Base-by-base conservation (phyloP, 164 flowering plant species). In the Buxus sempervirens region DNA sequence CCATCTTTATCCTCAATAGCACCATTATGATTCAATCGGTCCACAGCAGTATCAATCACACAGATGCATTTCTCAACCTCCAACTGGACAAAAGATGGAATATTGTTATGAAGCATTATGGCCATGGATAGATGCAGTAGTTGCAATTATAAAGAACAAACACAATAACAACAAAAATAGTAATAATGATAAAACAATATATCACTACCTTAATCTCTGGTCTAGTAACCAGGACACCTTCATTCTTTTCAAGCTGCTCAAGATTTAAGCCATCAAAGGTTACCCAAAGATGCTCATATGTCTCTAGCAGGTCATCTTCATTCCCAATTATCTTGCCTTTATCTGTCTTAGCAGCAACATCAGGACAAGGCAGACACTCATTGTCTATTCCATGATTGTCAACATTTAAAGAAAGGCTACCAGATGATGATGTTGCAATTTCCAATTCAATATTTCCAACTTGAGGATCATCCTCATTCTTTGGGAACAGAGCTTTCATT, bases 401-500 rank as follows among this genome's bases (percentile, higher is more conserved):
- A 54, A 2, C 24, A 60, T 26, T 15, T 24, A 62, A 63, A 49
- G 64, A 36, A n/a, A n/a, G 10, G 15, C 21, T 51, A 1, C 9
- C 27, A 5, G 20, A 26, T 27, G 59, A 61, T 12, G 55, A 49
- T 54, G 38, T 62, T 49, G 13, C 16, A 5, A 42, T 32, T 36
- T 26, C 42, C 20, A 7, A 18, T 22, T 61, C 63, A 45, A n/a
- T 4, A 27, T 24, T 41, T 22, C 5, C 42, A 42, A 24, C 36
- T 16, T 68, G 45, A 22, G 60, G 27, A 28, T n/a, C 71, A 51
- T 60, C 24, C 23, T 22, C 58, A 59, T 51, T 71, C 59, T 79
- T 72, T 1, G 83, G 85, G 69, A 86, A 88, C 53, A 90, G 53
- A 8, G 67, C 28, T 53, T 53, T 24, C 22, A 88, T n/a, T 19